Evolutionary conservation across 768 basidiomycete species (phyloP), one percentile per base, ranked within the genome.

Genomic region (Sutorius australiensis): DNA sequence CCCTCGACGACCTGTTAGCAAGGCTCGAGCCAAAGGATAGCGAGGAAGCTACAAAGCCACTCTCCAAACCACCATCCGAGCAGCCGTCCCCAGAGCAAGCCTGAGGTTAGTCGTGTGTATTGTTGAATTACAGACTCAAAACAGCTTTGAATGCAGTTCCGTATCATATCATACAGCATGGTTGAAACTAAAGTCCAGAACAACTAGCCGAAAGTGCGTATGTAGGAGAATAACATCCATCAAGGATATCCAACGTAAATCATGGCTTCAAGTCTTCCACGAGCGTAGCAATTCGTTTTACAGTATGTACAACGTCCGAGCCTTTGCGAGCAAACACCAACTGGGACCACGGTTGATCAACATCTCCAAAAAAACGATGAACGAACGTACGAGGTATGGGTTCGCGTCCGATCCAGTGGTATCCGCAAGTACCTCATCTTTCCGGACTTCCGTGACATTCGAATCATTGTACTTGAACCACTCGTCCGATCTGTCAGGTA

Each of bases 381-480:
- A 13, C 6, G n/a, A 19, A 68, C 87, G 56, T 57, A 90, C 91
- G 71, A 93, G 74, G 72, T 93, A 93, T 27, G 91, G 91, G 63
- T 93, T 93, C n/a, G 89, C 91, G 33, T 83, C 92, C 16, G 82
- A 86, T 19, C 89, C 90, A n/a, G 90, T 92, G 33, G 92, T 89
- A 73, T 97, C 91, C 28, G 84, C 85, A 48, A 97, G 75, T 2
- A 98, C 88, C 62, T 97, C 94, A 8, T 83, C 82, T 62, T 89
- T 88, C 9, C 78, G 70, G 0, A 92, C 89, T 27, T 82, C 77
- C 4, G 82, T 78, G 9, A 98, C 92, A 53, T 82, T 84, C 34
- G 91, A 91, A 66, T 98, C 95, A 66, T 98, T 98, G 73, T 95
- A 93, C 72, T 95, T 95, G 80, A 94, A 92, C 92, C 94, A 98